Conservation (phyloP, 345 rosid genomes). For the Clausena lansium region DNA sequence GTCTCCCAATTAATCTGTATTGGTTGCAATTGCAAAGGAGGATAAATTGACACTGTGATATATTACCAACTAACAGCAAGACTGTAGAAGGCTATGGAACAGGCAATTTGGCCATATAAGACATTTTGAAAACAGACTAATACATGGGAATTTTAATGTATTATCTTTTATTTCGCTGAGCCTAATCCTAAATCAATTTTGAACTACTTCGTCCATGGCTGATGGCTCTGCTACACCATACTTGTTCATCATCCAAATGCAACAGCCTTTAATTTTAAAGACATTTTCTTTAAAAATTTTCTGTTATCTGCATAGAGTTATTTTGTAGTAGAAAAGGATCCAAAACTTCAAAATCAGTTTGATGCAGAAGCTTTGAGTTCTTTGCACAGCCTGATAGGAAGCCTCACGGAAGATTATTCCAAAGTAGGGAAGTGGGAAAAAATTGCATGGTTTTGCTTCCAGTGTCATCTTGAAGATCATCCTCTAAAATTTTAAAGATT, state of each 20-base stretch:
- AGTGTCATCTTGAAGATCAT: not conserved
- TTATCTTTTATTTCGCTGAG: not conserved
- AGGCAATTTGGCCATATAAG: too few species aligned
- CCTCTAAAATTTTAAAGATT: conserved; percentile 17
- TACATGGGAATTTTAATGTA: too few species aligned
- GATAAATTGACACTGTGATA: too few species aligned
- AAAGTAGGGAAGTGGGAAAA: conserved; percentile 43
- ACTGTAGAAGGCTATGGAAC: too few species aligned
- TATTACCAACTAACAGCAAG: too few species aligned
- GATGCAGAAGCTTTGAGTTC: conserved; percentile 56
- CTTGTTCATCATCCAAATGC: conserved; percentile 34
- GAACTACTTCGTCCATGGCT: conserved; percentile 26
- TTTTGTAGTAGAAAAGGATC: conserved; percentile 63
- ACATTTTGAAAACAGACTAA: too few species aligned
- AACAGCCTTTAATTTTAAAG: conserved; percentile 2
- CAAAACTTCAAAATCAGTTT: conserved; percentile 75
- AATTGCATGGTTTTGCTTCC: not conserved
- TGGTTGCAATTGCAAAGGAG: too few species aligned
- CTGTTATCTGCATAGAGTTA: conserved; percentile 43
- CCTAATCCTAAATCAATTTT: conserved; percentile 24
- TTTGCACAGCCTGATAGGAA: conserved; percentile 31
- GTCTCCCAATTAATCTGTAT: too few species aligned
- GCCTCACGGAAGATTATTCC: conserved; percentile 75
- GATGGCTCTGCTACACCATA: conserved; percentile 19
- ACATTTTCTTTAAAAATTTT: not conserved